phyloP scores from a whole-genome alignment of 768 basidiomycete species.

The Kwoniella sp. region DNA sequence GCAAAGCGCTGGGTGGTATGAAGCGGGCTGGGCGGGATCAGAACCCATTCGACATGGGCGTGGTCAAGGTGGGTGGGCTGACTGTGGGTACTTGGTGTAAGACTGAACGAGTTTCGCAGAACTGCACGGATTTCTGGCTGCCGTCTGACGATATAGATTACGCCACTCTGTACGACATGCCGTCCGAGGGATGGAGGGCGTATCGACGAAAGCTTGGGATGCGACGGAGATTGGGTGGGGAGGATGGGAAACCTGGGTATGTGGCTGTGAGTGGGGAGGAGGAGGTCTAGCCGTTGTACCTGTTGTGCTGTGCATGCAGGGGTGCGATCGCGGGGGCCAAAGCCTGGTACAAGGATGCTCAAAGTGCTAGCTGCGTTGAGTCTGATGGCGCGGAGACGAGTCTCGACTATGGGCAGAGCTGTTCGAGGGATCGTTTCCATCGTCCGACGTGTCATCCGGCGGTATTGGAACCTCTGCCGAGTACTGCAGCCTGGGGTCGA shows the following conservation, averaged over 20 bases:
- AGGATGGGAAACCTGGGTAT: conserved; percentile 22
- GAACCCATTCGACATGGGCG: conserved; percentile 88
- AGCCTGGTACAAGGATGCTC: too few species aligned
- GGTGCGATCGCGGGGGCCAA: too few species aligned
- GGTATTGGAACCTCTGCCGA: too few species aligned
- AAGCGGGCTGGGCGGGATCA: conserved; percentile 67
- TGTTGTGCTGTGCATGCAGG: too few species aligned
- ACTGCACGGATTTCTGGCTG: conserved; percentile 83
- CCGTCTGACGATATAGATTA: conserved; percentile 83
- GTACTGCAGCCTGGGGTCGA: too few species aligned
- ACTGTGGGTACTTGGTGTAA: not conserved
- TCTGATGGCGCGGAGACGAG: too few species aligned
- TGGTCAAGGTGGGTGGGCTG: conserved; percentile 47
- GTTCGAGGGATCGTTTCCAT: too few species aligned
- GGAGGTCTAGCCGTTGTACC: conserved; percentile 7
- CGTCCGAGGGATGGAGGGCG: conserved; percentile 56
- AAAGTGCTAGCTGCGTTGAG: too few species aligned
- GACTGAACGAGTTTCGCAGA: conserved; percentile 20
- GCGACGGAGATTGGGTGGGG: conserved; percentile 1
- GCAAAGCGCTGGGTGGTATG: conserved; percentile 81
- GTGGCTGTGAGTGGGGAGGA: conserved; percentile 24
- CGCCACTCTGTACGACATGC: conserved; percentile 81
- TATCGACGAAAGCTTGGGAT: conserved; percentile 31
- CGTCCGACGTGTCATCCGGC: too few species aligned
- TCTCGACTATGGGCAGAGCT: too few species aligned